Evolutionary conservation across 495 filamentous ascomycete genomes (phyloP).

Genomic region (Saxophila tyrrhenica): DNA sequence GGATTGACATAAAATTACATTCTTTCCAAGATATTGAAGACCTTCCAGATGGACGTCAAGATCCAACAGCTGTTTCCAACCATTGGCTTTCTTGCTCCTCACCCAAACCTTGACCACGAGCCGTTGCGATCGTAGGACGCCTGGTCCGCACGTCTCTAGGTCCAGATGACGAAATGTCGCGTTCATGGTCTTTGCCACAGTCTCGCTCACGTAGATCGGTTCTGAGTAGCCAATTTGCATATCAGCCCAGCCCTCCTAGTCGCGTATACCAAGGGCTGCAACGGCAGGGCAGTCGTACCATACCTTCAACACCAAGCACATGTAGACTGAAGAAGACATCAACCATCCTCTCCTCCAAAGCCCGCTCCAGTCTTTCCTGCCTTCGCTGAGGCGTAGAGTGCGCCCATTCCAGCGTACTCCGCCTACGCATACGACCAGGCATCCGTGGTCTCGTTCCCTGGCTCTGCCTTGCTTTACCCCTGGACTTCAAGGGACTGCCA

Average conservation of each 20-base stretch:
- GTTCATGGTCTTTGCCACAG: constrained; percentile 68
- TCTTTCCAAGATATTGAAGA: constrained; percentile 70
- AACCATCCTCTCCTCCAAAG: constrained; percentile 59
- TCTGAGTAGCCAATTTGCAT: constrained; percentile 28
- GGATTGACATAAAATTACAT: constrained; percentile 36
- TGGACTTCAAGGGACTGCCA: constrained; percentile 8
- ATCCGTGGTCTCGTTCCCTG: constrained; percentile 2
- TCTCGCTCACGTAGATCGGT: constrained; percentile 85
- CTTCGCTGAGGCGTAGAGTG: constrained; percentile 53
- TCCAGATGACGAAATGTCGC: constrained; percentile 85
- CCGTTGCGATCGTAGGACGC: constrained; percentile 50
- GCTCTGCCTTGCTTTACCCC: neutral
- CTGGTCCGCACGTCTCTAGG: constrained; percentile 53
- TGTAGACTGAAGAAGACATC: constrained; percentile 87
- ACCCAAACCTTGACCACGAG: constrained; percentile 69
- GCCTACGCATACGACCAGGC: constrained; percentile 38
- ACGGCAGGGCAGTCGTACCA: constrained; percentile 4
- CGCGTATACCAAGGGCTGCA: neutral
- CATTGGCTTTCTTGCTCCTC: constrained; percentile 41
- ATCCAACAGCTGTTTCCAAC: constrained; percentile 60
- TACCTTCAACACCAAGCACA: constrained; percentile 26
- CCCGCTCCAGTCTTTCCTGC: constrained; percentile 68
- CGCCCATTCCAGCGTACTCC: constrained; percentile 59
- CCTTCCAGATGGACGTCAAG: constrained; percentile 56
- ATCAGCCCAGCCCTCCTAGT: neutral